Evolutionary conservation across 345 rosid species (phyloP).

Genomic region (Ceriops decandra): DNA sequence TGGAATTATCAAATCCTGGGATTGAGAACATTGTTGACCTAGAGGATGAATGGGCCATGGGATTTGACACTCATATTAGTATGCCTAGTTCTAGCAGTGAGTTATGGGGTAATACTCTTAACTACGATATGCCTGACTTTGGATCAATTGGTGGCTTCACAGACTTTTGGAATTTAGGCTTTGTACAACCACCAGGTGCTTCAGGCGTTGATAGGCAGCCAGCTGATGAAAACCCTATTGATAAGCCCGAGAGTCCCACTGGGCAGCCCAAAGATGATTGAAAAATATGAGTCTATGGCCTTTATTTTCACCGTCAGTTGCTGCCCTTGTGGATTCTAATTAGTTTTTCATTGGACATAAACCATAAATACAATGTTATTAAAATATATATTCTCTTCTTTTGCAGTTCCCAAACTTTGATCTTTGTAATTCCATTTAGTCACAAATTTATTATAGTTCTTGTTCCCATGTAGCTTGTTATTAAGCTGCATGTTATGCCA

Average conservation of each 20-base stretch:
- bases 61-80: conserved; percentile 44
- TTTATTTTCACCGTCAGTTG: neutral
- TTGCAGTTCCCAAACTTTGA: no score
- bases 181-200: conserved; percentile 43
- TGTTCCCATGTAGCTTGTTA: no score
- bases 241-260: conserved; percentile 24
- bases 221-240: conserved; percentile 30
- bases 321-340: no score
- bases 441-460: no score
- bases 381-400: no score
- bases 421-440: no score
- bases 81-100: conserved; percentile 47
- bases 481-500: no score
- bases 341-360: no score
- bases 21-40: conserved; percentile 37
- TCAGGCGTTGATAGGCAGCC: conserved; percentile 46
- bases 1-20: conserved; percentile 33
- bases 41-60: conserved; percentile 68
- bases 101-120: conserved; percentile 45
- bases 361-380: no score
- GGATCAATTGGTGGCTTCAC: conserved; percentile 47
- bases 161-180: conserved; percentile 63
- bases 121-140: conserved; percentile 46
- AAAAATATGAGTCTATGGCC: conserved; percentile 29
- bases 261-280: conserved; percentile 26